These are phyloP conservation scores for Maudiozyma serrabonitensis DNA, from an alignment of 805 yeast genomes.

Conservation along the genomic window DNA sequence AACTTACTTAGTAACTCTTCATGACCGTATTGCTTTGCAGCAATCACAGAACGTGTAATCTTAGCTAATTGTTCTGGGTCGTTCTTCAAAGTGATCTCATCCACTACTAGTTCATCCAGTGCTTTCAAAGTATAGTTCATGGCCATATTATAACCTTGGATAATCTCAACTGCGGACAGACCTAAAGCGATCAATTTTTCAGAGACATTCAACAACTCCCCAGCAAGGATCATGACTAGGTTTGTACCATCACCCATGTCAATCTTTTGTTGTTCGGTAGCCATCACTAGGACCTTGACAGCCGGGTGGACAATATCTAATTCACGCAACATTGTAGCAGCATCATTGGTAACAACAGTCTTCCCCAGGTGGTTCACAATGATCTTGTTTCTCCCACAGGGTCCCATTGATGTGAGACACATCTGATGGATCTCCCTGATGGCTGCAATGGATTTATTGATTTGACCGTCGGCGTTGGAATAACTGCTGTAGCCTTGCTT, in stretches of 20 bases:
- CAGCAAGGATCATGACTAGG: conserved; percentile 83
- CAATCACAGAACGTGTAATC: conserved; percentile 75
- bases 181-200: conserved; percentile 81
- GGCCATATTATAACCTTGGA: conserved; percentile 90
- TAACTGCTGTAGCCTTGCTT: conserved; percentile 90
- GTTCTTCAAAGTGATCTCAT: conserved; percentile 38
- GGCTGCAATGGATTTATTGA: conserved; percentile 84
- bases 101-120: conserved; percentile 56
- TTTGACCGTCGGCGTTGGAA: conserved; percentile 88
- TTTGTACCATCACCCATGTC: conserved; percentile 98
- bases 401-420: conserved; percentile 92
- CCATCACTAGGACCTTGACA: conserved; percentile 90
- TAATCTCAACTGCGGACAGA: conserved; percentile 80
- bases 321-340: conserved; percentile 94
- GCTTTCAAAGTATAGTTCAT: conserved; percentile 59
- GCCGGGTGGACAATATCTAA: conserved; percentile 95
- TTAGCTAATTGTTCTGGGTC: conserved; percentile 51
- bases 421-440: conserved; percentile 86
- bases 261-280: conserved; percentile 90
- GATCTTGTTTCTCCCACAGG: conserved; percentile 94
- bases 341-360: conserved; percentile 87
- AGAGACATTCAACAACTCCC: conserved; percentile 78
- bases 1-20: conserved; percentile 70
- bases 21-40: conserved; percentile 87
- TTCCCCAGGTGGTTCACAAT: conserved; percentile 82